Percentiles rank a stretch among this genome's conserved stretches.
Evolutionary conservation across 352 stramenopile species (phyloP).

Genomic region (Phytophthora syringae): DNA sequence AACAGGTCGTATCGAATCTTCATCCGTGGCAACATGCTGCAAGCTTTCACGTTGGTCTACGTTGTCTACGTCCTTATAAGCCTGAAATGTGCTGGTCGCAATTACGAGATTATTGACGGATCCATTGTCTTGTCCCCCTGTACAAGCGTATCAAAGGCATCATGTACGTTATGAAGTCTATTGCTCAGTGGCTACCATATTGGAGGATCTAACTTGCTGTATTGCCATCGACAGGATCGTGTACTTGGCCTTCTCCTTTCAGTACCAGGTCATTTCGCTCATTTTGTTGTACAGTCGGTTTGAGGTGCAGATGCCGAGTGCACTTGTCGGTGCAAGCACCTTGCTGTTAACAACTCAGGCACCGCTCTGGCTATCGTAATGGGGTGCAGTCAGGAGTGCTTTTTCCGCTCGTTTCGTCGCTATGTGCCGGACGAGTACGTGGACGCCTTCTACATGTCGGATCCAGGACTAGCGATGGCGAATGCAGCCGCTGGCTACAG

Average conservation of each 20-base stretch:
- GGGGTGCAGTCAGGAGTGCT: constrained; percentile 57
- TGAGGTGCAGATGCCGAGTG: constrained; percentile 35
- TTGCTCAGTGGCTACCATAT: background rate
- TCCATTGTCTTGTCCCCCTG: constrained; percentile 54
- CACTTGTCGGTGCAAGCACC: constrained; percentile 44
- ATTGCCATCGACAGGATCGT: constrained; percentile 37
- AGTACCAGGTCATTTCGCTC: constrained; percentile 55
- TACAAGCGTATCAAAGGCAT: constrained; percentile 69
- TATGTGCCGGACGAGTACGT: constrained; percentile 60
- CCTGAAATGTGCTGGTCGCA: constrained; percentile 53
- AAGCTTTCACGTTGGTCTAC: constrained; percentile 48
- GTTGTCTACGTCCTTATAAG: constrained; percentile 43
- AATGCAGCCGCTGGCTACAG: constrained; percentile 30
- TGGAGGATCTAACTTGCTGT: background rate
- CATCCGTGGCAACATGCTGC: constrained; percentile 53
- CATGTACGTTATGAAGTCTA: constrained; percentile 41
- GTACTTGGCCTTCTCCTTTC: constrained; percentile 51
- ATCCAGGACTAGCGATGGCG: constrained; percentile 40
- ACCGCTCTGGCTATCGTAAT: constrained; percentile 51
- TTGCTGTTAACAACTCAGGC: constrained; percentile 56
- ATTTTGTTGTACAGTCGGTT: constrained; percentile 50
- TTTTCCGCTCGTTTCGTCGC: constrained; percentile 40
- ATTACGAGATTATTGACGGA: constrained; percentile 59
- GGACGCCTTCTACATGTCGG: constrained; percentile 50
- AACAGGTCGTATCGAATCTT: constrained; percentile 44